These are phyloP conservation scores for Penicillium crustosum DNA, from an alignment of 2,329 filamentous ascomycete species.

Conservation along the genomic window DNA sequence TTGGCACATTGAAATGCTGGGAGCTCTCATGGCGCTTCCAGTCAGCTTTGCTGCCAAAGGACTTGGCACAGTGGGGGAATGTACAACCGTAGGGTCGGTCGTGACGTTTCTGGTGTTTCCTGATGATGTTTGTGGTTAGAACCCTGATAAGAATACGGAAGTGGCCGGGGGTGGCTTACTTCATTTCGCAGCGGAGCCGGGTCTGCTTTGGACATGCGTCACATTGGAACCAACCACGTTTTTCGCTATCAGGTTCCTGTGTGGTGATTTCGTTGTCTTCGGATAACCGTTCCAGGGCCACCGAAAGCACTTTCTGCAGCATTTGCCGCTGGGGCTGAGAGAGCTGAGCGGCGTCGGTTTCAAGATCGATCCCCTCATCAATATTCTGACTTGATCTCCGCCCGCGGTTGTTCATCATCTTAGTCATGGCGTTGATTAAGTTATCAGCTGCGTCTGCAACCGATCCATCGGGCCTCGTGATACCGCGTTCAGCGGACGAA, in stretches of 20 bases:
- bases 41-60: conserved; percentile 89
- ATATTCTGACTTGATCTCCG: conserved; percentile 24
- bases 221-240: conserved; percentile 33
- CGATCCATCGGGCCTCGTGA: conserved; percentile 22
- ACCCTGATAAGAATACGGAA: background rate
- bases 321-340: conserved; percentile 35
- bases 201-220: conserved; percentile 33
- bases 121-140: conserved; percentile 36
- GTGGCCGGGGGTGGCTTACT: conserved; percentile 25
- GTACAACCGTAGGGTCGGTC: conserved; percentile 81
- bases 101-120: conserved; percentile 84
- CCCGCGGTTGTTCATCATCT: conserved; percentile 31
- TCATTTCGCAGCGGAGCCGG: conserved; percentile 39
- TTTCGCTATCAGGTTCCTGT: conserved; percentile 14
- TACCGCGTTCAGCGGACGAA: background rate
- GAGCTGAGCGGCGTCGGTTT: conserved; percentile 22
- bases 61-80: conserved; percentile 65
- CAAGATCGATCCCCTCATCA: conserved; percentile 23
- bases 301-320: conserved; percentile 33
- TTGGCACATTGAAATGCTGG: conserved; percentile 70
- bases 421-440: conserved; percentile 37
- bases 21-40: conserved; percentile 88
- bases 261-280: conserved; percentile 9
- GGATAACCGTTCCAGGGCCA: conserved; percentile 30
- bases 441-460: conserved; percentile 33